Conservation (phyloP, 73 alveolate genomes). For the Effrenium voratum region DNA sequence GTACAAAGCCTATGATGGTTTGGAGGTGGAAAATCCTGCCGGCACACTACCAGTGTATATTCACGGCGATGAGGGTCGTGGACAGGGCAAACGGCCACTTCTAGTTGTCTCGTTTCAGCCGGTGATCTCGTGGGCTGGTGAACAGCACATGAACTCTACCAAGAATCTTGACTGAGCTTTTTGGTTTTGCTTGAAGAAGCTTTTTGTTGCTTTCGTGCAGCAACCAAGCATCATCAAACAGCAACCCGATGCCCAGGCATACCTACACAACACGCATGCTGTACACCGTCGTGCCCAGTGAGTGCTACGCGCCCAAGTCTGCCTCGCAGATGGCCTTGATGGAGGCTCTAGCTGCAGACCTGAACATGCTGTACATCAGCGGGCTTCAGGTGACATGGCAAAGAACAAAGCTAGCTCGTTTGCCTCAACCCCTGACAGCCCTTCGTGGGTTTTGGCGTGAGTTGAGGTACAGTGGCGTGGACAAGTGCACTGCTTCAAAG, state of each 20-base stretch:
- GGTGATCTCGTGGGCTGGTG: background rate
- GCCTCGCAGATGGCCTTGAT: background rate
- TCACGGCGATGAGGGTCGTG: slow-evolving; percentile 38
- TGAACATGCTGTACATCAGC: background rate
- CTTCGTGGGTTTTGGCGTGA: no score
- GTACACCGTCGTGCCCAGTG: slow-evolving; percentile 10
- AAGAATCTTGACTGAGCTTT: background rate
- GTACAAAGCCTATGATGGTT: background rate
- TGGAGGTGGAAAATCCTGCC: background rate
- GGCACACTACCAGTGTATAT: background rate
- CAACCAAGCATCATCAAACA: background rate
- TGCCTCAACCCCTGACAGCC: no score
- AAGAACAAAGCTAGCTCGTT: no score
- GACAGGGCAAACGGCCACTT: background rate
- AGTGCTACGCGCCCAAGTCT: background rate
- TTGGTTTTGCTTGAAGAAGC: background rate
- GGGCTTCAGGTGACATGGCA: background rate
- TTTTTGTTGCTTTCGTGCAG: no score
- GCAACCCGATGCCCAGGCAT: background rate
- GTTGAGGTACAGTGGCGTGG: background rate
- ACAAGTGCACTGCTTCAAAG: background rate
- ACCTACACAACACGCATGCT: background rate
- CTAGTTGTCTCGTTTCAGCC: background rate
- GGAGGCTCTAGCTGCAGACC: background rate
- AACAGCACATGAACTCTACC: background rate